A percentile compares a stretch with the other conserved stretches of the same genome.
Evolutionary conservation across 2,329 filamentous ascomycete species (phyloP).

Genomic region (Phaeophleospora eucalypticola): DNA sequence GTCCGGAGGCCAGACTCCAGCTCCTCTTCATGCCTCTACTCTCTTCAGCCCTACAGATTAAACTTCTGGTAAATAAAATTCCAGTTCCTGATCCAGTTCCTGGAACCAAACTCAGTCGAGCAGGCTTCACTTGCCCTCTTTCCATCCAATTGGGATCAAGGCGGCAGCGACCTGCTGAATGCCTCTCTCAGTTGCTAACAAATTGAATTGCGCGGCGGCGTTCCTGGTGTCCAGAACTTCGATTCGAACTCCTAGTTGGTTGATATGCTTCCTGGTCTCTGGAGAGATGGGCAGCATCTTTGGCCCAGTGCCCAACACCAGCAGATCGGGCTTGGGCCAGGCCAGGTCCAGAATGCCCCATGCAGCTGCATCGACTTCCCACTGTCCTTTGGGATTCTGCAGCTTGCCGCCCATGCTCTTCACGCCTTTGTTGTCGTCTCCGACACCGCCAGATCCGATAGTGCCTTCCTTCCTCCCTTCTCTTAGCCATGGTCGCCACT

Average conservation of each 20-base stretch:
- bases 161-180: slow-evolving; percentile 81
- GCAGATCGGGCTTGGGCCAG: slow-evolving; percentile 88
- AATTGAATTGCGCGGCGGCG: slow-evolving; percentile 88
- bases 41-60: too few species aligned
- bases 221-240: slow-evolving; percentile 92
- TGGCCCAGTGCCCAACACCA: slow-evolving; percentile 83
- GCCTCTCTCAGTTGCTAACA: slow-evolving; percentile 90
- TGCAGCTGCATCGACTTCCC: slow-evolving; percentile 65
- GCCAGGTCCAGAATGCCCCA: slow-evolving; percentile 74
- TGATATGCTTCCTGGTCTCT: slow-evolving; percentile 66
- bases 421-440: slow-evolving; percentile 33
- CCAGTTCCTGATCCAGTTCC: neutral
- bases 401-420: slow-evolving; percentile 44
- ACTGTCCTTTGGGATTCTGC: slow-evolving; percentile 73
- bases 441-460: slow-evolving; percentile 34
- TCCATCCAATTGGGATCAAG: slow-evolving; percentile 81
- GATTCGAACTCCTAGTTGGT: slow-evolving; percentile 73
- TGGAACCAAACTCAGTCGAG: neutral
- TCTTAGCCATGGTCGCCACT: slow-evolving; percentile 76
- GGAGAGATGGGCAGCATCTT: slow-evolving; percentile 72
- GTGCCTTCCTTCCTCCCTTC: slow-evolving; percentile 36
- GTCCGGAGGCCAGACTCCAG: neutral
- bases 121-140: slow-evolving; percentile 45
- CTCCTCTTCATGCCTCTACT: too few species aligned
- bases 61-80: too few species aligned